Percentiles rank a stretch among this genome's conserved stretches.
Conservation (phyloP, 116 monocot species). For the Papilionanthe hybrid region DNA sequence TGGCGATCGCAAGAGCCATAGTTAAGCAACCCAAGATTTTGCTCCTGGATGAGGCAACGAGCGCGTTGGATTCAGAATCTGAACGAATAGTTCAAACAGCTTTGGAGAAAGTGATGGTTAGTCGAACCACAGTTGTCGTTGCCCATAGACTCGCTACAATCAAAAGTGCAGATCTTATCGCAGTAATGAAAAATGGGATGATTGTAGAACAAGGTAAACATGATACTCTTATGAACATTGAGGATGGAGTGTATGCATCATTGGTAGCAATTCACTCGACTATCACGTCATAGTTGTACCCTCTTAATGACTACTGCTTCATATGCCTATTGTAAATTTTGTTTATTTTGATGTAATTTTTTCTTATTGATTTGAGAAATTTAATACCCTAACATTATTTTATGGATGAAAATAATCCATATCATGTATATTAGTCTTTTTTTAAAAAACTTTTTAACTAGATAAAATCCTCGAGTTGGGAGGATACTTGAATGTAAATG, state of each 20-base stretch:
- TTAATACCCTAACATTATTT: no score
- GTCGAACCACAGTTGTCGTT: constrained; percentile 14
- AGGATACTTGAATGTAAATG: no score
- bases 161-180: constrained; percentile 1
- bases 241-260: constrained; percentile 8
- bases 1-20: constrained; percentile 6
- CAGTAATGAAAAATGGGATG: constrained; percentile 8
- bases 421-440: no score
- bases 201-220: constrained; percentile 10
- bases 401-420: no score
- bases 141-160: constrained; percentile 10
- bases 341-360: no score
- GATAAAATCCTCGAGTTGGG: no score
- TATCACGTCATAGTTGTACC: neutral
- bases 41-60: constrained; percentile 14
- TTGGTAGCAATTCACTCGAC: constrained; percentile 9
- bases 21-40: constrained; percentile 8
- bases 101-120: constrained; percentile 7
- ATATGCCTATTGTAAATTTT: neutral
- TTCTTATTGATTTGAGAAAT: no score
- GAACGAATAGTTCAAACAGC: constrained; percentile 9
- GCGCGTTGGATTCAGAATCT: constrained; percentile 11
- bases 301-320: neutral
- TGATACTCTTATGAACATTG: neutral
- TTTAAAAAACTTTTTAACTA: no score